A percentile compares a stretch with the other conserved stretches of the same genome.
Evolutionary conservation across 139 green algal genomes (phyloP).

Genomic region (Astrephomene gubernaculifera): DNA sequence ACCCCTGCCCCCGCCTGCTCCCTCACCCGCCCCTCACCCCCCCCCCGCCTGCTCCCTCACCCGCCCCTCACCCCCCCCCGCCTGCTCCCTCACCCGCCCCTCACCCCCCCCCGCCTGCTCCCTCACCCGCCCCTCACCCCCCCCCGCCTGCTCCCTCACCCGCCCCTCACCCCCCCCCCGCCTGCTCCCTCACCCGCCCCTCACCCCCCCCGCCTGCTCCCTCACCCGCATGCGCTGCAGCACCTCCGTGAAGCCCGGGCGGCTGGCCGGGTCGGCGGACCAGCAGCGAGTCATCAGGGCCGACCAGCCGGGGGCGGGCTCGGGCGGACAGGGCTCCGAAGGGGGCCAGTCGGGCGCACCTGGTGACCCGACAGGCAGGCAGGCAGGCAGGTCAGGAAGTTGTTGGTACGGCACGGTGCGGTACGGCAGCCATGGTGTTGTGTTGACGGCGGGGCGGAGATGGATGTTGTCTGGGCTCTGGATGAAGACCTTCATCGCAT

Average conservation of each 20-base stretch:
- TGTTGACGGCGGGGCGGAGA: background rate
- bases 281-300: conserved; percentile 72
- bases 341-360: conserved; percentile 26
- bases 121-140: no score
- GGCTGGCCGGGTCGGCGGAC: conserved; percentile 51
- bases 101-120: no score
- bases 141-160: no score
- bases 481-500: background rate
- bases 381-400: background rate
- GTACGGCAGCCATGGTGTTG: background rate
- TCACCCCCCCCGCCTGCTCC: no score
- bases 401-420: no score
- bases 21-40: no score
- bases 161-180: no score
- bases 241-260: conserved; percentile 61
- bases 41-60: no score
- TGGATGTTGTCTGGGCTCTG: background rate
- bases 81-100: no score
- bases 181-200: no score
- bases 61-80: no score
- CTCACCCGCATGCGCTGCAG: conserved; percentile 39
- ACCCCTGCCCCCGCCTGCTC: no score
- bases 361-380: background rate
- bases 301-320: conserved; percentile 42
- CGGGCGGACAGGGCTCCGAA: background rate